Base-by-base conservation (phyloP, 345 rosid genomes). In the Psidium guajava region DNA sequence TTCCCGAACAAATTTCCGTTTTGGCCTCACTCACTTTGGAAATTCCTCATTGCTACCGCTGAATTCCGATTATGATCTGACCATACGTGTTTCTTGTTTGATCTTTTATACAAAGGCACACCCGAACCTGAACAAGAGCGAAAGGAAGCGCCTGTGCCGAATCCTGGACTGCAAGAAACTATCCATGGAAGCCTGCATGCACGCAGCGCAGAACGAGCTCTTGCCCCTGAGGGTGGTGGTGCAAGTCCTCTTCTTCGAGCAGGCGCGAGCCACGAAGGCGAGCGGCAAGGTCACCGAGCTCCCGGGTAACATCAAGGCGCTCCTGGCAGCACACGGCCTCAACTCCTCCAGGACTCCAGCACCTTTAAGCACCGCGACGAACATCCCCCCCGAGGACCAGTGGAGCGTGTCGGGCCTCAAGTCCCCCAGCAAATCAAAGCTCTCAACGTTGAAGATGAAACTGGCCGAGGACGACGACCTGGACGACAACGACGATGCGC, bases 391-490 rank as follows among this genome's bases (percentile, higher is more conserved):
- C 3, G 98, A 95, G 1, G 99, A 96, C 83, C 98, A 92, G 74
- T 97, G 99, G 98, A 97, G 99, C 87, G 94, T 95, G 54, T 95
- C 98, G 28, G 98, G 96, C 74, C 92, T 96, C n/a, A 96, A 91
- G 85, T 93, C 98, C 0, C 98, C 96, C 0, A 94, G 90, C 86
- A 69, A 69, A 69, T 89, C 98, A 15, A 94, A 90, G 90, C 81
- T 91, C 82, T 91, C 98, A 18, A 95, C 99, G 80, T 81, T 96
- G 85, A 90, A 92, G 89, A 96, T 95, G 96, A 97, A 97, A 86
- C 85, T 97, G 24, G 98, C 94, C 2, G 98, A 95, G 90, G 98
- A 95, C 53, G 94, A 93, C 77, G 93, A 91, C 82, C 51, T 93
- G 86, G 97, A 94, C 3, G 98, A 89, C 47, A 74, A 82, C 25